Percentiles rank a stretch among this genome's conserved stretches.
phyloP scores from a whole-genome alignment of 1,284 basidiomycete species.

The Puccinia hordei region DNA sequence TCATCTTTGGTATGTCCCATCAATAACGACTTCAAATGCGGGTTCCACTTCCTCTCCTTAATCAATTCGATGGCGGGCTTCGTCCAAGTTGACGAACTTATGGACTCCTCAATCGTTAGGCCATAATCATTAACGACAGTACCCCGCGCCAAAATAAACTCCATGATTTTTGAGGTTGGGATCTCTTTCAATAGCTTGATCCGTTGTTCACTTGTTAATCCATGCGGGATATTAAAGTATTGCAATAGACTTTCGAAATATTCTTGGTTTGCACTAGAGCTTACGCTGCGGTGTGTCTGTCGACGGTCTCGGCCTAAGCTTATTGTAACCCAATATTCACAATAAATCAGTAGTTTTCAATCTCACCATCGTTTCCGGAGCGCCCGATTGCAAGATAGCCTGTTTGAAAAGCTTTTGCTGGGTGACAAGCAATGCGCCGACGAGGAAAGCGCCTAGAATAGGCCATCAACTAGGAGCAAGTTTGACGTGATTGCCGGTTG shows the following conservation, averaged over 20 bases:
- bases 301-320: not conserved
- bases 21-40: slow-evolving; percentile 40
- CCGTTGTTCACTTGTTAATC: not conserved
- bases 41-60: slow-evolving; percentile 44
- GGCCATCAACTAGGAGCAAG: slow-evolving; percentile 9
- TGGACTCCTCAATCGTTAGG: slow-evolving; percentile 38
- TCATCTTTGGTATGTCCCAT: slow-evolving; percentile 41
- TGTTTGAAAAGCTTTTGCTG: slow-evolving; percentile 46
- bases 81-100: slow-evolving; percentile 3
- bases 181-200: slow-evolving; percentile 20
- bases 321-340: not conserved
- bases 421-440: slow-evolving; percentile 25
- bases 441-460: slow-evolving; percentile 33
- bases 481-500: not conserved
- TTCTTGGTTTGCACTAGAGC: not conserved
- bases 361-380: slow-evolving; percentile 34
- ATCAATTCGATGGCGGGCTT: slow-evolving; percentile 28
- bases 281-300: slow-evolving; percentile 30
- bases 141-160: slow-evolving; percentile 13
- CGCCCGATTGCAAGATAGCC: slow-evolving; percentile 46
- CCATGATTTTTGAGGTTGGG: slow-evolving; percentile 20
- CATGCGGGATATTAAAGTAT: slow-evolving; percentile 18
- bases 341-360: not conserved
- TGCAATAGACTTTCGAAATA: slow-evolving; percentile 21
- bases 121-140: slow-evolving; percentile 37